A percentile compares a stretch with the other conserved stretches of the same genome.
Conservation (phyloP, 73 alveolate species). For the Vitrella brassicaformis region DNA sequence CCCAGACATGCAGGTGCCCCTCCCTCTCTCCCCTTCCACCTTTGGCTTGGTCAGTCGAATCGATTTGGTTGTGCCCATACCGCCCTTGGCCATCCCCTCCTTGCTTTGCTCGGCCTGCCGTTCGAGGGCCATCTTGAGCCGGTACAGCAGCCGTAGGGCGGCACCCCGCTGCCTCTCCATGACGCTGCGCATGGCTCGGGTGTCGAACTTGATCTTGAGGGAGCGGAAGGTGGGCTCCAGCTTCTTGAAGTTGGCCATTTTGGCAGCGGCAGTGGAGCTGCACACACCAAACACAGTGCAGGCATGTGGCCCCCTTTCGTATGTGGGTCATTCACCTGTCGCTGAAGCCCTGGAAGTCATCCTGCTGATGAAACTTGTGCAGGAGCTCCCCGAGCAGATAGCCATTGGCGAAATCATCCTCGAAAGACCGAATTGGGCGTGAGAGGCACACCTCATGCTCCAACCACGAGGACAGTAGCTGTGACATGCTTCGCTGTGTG, state of each 20-base stretch:
- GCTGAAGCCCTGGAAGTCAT: constrained; percentile 54
- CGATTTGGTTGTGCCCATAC: too few species aligned
- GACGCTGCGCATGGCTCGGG: constrained; percentile 45
- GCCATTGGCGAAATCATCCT: constrained; percentile 72
- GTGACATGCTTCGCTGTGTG: not conserved
- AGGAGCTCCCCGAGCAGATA: constrained; percentile 70
- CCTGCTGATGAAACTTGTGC: constrained; percentile 59
- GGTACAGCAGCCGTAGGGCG: constrained; percentile 41
- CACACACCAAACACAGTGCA: constrained; percentile 19
- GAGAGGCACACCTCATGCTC: not conserved
- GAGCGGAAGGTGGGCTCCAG: constrained; percentile 59
- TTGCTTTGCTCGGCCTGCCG: too few species aligned
- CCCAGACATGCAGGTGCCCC: too few species aligned
- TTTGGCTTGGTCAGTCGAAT: too few species aligned
- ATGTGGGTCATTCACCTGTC: constrained; percentile 42
- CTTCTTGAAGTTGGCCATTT: constrained; percentile 55
- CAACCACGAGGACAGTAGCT: not conserved
- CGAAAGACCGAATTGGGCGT: constrained; percentile 42
- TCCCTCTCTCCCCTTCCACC: too few species aligned
- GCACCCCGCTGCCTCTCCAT: constrained; percentile 60
- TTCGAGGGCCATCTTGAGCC: constrained; percentile 42
- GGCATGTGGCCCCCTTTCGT: constrained; percentile 7
- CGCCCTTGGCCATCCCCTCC: too few species aligned
- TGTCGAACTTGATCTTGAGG: constrained; percentile 55
- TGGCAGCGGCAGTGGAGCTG: constrained; percentile 42